These are phyloP conservation scores for Barnettozyma californica DNA, from an alignment of 805 yeast species.

Conservation along the genomic window DNA sequence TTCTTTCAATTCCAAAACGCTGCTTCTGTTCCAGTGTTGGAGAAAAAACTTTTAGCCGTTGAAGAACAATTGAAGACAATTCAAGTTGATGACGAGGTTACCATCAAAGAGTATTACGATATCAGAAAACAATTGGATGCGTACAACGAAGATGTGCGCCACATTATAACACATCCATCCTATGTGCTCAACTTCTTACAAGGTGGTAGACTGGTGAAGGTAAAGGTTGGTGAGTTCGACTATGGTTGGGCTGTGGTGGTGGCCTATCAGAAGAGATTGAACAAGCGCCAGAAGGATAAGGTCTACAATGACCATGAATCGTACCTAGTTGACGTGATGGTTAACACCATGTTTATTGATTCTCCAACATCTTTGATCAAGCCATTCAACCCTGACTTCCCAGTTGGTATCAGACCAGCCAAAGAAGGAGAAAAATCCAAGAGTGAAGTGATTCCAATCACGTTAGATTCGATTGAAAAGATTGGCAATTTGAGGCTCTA, in stretches of 20 bases:
- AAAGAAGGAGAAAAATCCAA: constrained; percentile 62
- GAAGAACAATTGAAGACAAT: constrained; percentile 43
- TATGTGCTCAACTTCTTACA: constrained; percentile 79
- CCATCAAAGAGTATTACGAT: constrained; percentile 79
- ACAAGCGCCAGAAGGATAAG: constrained; percentile 52
- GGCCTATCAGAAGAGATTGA: constrained; percentile 63
- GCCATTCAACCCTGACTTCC: constrained; percentile 70
- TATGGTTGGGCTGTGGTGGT: constrained; percentile 98
- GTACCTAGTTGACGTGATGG: constrained; percentile 80
- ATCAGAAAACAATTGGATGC: constrained; percentile 62
- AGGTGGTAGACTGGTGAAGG: constrained; percentile 78
- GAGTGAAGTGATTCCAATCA: constrained; percentile 78
- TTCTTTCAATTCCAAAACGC: constrained; percentile 95
- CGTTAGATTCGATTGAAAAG: constrained; percentile 66
- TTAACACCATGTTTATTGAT: constrained; percentile 70
- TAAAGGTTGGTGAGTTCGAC: constrained; percentile 52
- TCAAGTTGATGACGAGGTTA: constrained; percentile 65
- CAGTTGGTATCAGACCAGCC: constrained; percentile 88
- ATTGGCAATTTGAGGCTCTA: constrained; percentile 78
- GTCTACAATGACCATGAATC: constrained; percentile 80
- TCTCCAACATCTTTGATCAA: constrained; percentile 81
- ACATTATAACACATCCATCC: constrained; percentile 87
- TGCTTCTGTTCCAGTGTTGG: constrained; percentile 82
- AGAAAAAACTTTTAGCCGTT: constrained; percentile 53
- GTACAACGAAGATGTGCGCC: constrained; percentile 72